Conservation (phyloP, 139 green algal genomes). For the Pseudopediastrum boryanum region DNA sequence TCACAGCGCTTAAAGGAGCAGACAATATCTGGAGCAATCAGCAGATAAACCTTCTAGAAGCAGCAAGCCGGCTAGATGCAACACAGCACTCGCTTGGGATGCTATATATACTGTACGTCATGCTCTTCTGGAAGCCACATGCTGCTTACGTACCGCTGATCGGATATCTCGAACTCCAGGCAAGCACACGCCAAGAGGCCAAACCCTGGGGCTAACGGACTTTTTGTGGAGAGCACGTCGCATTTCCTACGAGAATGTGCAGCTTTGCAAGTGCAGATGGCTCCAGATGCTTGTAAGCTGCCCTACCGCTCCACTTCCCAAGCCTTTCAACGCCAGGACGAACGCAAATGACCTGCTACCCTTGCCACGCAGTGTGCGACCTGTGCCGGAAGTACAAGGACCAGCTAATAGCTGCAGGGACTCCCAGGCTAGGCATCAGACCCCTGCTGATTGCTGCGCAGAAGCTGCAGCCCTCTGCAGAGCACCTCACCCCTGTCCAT, state of each 20-base stretch:
- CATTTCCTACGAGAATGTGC: conserved; percentile 61
- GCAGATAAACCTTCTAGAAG: too few species aligned
- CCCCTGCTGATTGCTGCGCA: conserved; percentile 65
- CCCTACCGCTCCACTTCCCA: not conserved
- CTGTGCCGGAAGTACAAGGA: conserved; percentile 69
- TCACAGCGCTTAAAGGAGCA: too few species aligned
- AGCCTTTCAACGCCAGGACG: not conserved
- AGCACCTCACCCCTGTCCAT: conserved; percentile 86
- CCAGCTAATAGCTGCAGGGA: conserved; percentile 38
- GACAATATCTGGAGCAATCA: too few species aligned
- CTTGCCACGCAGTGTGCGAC: conserved; percentile 51
- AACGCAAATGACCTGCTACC: not conserved
- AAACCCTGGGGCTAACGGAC: conserved; percentile 30
- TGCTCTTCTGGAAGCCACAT: too few species aligned
- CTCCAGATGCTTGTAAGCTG: conserved; percentile 63
- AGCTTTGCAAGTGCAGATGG: conserved; percentile 58
- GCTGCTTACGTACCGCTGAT: too few species aligned
- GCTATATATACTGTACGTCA: too few species aligned
- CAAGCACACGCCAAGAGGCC: conserved; percentile 11
- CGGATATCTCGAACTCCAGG: too few species aligned
- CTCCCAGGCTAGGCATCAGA: conserved; percentile 55
- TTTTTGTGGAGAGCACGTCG: conserved; percentile 47
- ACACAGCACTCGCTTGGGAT: too few species aligned
- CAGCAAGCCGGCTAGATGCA: too few species aligned
- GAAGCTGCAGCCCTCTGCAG: conserved; percentile 58